phyloP scores from a whole-genome alignment of 2,329 filamentous ascomycete genomes.

The Ramularia endophylla region DNA sequence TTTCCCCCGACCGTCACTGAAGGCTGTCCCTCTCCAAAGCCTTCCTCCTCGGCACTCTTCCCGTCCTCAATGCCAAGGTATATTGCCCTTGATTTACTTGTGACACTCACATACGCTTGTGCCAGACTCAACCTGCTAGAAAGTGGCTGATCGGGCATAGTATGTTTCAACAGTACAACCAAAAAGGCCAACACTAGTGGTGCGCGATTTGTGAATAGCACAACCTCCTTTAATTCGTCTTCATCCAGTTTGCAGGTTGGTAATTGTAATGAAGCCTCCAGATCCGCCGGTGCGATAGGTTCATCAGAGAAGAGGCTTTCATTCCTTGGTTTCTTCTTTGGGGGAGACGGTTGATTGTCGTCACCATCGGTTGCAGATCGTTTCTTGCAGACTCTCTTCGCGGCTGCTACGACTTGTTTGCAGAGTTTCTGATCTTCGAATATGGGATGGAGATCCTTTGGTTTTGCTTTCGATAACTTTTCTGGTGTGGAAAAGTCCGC shows the following conservation, averaged over 20 bases:
- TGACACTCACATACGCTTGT: conserved; percentile 77
- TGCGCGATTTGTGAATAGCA: conserved; percentile 70
- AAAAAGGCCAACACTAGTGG: conserved; percentile 78
- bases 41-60: conserved; percentile 60
- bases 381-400: conserved; percentile 53
- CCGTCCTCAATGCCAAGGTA: conserved; percentile 66
- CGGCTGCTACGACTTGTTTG: conserved; percentile 52
- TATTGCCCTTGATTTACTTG: conserved; percentile 70
- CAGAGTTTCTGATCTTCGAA: conserved; percentile 49
- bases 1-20: conserved; percentile 65
- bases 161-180: conserved; percentile 65
- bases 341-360: conserved; percentile 24
- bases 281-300: conserved; percentile 44
- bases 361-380: conserved; percentile 37
- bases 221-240: conserved; percentile 51
- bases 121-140: conserved; percentile 79
- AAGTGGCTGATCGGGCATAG: conserved; percentile 77
- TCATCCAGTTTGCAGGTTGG: conserved; percentile 52
- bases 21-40: conserved; percentile 71
- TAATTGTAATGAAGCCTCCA: conserved; percentile 58
- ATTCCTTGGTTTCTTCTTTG: conserved; percentile 34
- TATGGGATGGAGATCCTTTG: conserved; percentile 38
- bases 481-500: conserved; percentile 42
- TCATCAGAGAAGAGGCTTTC: conserved; percentile 27
- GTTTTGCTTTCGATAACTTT: conserved; percentile 44